Percentiles rank a stretch among this genome's conserved stretches.
Evolutionary conservation across 2,329 filamentous ascomycete genomes (phyloP).

Genomic region (Bipolaris gigantea): DNA sequence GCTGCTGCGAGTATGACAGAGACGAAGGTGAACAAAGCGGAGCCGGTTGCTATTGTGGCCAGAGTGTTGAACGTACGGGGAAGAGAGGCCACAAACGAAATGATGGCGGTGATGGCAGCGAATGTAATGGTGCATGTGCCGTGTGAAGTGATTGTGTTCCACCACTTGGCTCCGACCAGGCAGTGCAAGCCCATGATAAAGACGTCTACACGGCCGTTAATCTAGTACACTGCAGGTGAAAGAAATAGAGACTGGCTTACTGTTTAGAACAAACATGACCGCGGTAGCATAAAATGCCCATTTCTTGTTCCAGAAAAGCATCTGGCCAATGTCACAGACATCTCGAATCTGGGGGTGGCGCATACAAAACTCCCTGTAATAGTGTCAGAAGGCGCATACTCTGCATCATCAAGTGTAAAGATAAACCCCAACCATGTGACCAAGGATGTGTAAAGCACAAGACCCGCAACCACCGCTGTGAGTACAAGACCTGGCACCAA

Average conservation of each 20-base stretch:
- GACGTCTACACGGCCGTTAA: conserved; percentile 13
- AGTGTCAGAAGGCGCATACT: conserved; percentile 9
- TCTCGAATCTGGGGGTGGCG: conserved; percentile 89
- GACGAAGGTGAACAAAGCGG: conserved; percentile 86
- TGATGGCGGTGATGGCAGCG: conserved; percentile 69
- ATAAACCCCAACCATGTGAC: conserved; percentile 59
- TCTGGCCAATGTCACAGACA: conserved; percentile 93
- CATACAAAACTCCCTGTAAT: conserved; percentile 79
- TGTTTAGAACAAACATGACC: conserved; percentile 90
- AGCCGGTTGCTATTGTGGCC: conserved; percentile 75
- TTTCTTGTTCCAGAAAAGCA: conserved; percentile 83
- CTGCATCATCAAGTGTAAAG: too few species aligned
- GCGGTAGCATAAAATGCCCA: conserved; percentile 71
- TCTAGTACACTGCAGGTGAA: not conserved
- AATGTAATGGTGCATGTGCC: conserved; percentile 79
- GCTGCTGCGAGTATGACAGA: conserved; percentile 82
- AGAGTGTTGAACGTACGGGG: conserved; percentile 83
- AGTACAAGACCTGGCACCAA: conserved; percentile 84
- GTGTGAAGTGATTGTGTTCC: conserved; percentile 82
- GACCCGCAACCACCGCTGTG: conserved; percentile 73
- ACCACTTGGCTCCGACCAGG: conserved; percentile 79
- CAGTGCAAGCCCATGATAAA: conserved; percentile 68
- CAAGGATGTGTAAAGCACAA: conserved; percentile 83
- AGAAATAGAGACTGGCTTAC: conserved; percentile 65
- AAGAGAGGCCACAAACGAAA: conserved; percentile 78